Conservation (phyloP, 805 yeast genomes). For the Metschnikowia continentalis region DNA sequence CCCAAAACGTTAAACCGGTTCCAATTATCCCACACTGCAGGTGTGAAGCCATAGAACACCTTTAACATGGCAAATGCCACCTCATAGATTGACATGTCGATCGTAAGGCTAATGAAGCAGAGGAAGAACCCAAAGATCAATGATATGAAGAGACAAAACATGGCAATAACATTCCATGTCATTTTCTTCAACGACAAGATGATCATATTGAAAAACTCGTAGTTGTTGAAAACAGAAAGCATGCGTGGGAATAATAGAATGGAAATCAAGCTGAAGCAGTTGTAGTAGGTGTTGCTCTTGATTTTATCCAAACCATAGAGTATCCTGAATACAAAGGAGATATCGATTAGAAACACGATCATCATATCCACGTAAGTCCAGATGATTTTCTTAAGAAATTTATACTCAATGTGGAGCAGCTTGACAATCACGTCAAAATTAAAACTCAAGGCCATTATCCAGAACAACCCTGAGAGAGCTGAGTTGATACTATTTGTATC, state of each 20-base stretch:
- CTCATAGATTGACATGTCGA: conserved; percentile 36
- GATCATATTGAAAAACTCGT: conserved; percentile 49
- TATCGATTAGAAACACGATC: conserved; percentile 36
- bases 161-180: conserved; percentile 47
- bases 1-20: conserved; percentile 45
- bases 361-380: conserved; percentile 51
- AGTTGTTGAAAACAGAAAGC: conserved; percentile 47
- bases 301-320: conserved; percentile 13
- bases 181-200: conserved; percentile 48
- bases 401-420: conserved; percentile 41
- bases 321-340: conserved; percentile 25
- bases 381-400: conserved; percentile 44
- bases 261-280: conserved; percentile 40
- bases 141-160: conserved; percentile 45
- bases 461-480: conserved; percentile 34
- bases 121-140: conserved; percentile 54
- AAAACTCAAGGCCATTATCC: conserved; percentile 44
- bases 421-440: conserved; percentile 45
- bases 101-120: conserved; percentile 46
- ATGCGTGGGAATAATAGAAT: conserved; percentile 49
- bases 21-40: conserved; percentile 59
- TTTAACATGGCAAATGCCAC: conserved; percentile 51
- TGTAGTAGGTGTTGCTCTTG: conserved; percentile 20
- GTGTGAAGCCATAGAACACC: conserved; percentile 55
- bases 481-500: conserved; percentile 1